phyloP scores from a whole-genome alignment of 2,329 filamentous ascomycete species.

The Botryosphaeria dothidea region DNA sequence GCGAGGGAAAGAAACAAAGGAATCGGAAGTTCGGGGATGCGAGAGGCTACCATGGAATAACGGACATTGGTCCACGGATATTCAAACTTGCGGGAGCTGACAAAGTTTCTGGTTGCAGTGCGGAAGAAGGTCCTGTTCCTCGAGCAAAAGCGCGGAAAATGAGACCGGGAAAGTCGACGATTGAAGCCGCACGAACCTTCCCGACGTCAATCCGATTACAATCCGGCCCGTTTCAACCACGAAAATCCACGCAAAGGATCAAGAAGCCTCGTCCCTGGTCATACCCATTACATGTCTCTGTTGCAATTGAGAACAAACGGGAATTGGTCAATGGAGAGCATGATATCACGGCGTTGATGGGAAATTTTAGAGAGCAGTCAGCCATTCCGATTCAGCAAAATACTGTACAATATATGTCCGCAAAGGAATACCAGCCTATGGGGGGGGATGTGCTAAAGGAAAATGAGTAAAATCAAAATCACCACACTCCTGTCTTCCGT shows the following conservation, averaged over 20 bases:
- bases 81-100: background rate
- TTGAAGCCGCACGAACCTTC: background rate
- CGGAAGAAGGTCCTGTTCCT: constrained; percentile 95
- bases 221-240: background rate
- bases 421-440: background rate
- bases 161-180: background rate
- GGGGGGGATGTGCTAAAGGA: background rate
- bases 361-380: background rate
- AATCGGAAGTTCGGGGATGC: too few relatives aligned
- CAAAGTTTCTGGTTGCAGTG: constrained; percentile 54
- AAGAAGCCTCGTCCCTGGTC: background rate
- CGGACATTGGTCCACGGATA: too few relatives aligned
- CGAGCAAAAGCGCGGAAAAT: constrained; percentile 79
- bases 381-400: background rate
- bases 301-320: background rate
- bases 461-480: background rate
- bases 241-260: too few relatives aligned
- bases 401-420: background rate
- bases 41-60: too few relatives aligned
- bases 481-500: background rate
- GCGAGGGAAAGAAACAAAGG: background rate
- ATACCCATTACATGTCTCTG: background rate
- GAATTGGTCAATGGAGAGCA: background rate
- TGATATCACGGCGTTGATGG: constrained; percentile 18
- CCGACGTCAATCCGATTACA: background rate